These are phyloP conservation scores for Selaginella tamariscina DNA, from an alignment of 75 land plant genomes.

Conservation along the genomic window DNA sequence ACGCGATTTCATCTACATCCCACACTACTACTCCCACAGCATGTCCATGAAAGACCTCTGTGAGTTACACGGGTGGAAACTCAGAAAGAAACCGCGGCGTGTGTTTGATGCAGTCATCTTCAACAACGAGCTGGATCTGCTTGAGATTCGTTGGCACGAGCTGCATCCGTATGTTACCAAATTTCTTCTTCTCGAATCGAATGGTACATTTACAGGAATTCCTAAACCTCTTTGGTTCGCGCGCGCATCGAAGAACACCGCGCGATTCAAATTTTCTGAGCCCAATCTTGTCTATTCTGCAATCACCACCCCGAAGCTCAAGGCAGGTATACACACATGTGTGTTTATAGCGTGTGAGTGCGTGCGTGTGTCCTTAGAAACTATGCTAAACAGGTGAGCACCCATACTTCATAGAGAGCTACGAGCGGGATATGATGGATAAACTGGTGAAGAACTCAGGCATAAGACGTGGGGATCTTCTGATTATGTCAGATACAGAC, in stretches of 20 bases:
- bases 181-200: constrained; percentile 75
- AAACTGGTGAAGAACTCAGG: constrained; percentile 52
- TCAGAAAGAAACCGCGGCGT: constrained; percentile 57
- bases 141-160: constrained; percentile 77
- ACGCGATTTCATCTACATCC: constrained; percentile 40
- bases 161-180: constrained; percentile 55
- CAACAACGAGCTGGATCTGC: constrained; percentile 79
- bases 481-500: constrained; percentile 84
- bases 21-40: constrained; percentile 53
- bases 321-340: too few species aligned
- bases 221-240: constrained; percentile 50
- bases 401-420: constrained; percentile 64
- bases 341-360: too few species aligned
- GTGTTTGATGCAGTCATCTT: constrained; percentile 78
- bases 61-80: constrained; percentile 46
- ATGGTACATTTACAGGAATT: constrained; percentile 71
- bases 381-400: constrained; percentile 38
- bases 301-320: constrained; percentile 37
- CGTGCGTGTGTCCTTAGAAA: too few species aligned
- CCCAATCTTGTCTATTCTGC: constrained; percentile 45
- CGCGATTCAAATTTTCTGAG: constrained; percentile 47
- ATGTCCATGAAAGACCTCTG: constrained; percentile 40
- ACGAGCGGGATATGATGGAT: constrained; percentile 55
- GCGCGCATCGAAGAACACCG: constrained; percentile 13
- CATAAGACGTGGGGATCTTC: constrained; percentile 50